Conservation (phyloP, 2,329 filamentous ascomycete species). For the Epichloe glyceriae region DNA sequence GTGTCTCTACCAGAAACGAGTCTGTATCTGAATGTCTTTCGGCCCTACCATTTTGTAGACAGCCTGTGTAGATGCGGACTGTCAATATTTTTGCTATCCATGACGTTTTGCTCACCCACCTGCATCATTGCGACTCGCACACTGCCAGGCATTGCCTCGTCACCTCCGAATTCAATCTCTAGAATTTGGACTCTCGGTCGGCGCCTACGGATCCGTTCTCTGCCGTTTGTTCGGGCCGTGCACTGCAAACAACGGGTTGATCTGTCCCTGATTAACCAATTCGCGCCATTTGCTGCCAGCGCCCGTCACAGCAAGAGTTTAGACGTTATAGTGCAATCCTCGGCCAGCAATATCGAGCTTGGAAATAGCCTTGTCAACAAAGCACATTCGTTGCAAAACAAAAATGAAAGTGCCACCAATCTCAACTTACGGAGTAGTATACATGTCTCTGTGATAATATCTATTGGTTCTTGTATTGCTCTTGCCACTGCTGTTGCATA, state of each 20-base stretch:
- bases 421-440: not conserved
- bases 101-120: not conserved
- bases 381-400: not conserved
- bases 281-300: not conserved
- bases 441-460: not conserved
- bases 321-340: not conserved
- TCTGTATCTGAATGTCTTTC: too few species aligned
- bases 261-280: not conserved
- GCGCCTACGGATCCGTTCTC: not conserved
- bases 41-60: too few species aligned
- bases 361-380: not conserved
- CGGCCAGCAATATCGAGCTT: not conserved
- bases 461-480: conserved; percentile 2
- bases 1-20: too few species aligned
- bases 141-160: not conserved
- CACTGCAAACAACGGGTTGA: not conserved
- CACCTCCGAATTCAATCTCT: not conserved
- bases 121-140: not conserved
- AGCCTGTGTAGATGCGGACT: not conserved
- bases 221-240: not conserved
- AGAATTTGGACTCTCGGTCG: not conserved
- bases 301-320: not conserved
- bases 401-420: not conserved
- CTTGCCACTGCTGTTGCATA: conserved; percentile 3
- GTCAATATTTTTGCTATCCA: not conserved